Evolutionary conservation across 768 basidiomycete species (phyloP).

Genomic region (Filobasidium wieringae): DNA sequence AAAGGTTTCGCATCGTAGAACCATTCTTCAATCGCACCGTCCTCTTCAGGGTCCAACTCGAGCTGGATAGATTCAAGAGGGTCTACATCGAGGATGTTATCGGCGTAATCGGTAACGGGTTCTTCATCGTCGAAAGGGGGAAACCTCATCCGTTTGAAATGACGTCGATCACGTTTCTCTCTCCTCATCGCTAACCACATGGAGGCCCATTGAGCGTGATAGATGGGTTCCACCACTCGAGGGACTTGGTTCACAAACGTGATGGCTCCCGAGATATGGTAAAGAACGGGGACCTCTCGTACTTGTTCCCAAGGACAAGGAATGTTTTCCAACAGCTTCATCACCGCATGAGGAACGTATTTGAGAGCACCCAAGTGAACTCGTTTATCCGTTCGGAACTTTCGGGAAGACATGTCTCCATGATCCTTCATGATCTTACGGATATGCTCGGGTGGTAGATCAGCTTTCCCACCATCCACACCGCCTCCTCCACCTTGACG

Average conservation of each 20-base stretch:
- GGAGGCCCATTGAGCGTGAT: slow-evolving; percentile 97
- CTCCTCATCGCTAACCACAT: slow-evolving; percentile 99
- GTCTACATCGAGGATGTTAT: slow-evolving; percentile 95
- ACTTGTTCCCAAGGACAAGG: slow-evolving; percentile 98
- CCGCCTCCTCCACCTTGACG: slow-evolving; percentile 37
- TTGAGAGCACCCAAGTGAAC: slow-evolving; percentile 90
- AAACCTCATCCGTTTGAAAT: slow-evolving; percentile 99
- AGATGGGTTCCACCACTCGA: slow-evolving; percentile 89
- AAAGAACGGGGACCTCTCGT: slow-evolving; percentile 93
- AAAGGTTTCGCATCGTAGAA: slow-evolving; percentile 96
- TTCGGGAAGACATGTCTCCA: slow-evolving; percentile 98
- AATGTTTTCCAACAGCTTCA: slow-evolving; percentile 98
- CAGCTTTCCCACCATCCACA: slow-evolving; percentile 45
- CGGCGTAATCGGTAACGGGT: slow-evolving; percentile 95
- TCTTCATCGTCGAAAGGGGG: slow-evolving; percentile 99
- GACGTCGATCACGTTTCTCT: slow-evolving; percentile 94
- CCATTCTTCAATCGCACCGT: slow-evolving; percentile 85
- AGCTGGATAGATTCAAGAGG: slow-evolving; percentile 96
- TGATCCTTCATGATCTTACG: slow-evolving; percentile 99
- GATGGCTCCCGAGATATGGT: slow-evolving; percentile 98
- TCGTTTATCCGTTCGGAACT: slow-evolving; percentile 98
- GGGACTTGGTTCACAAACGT: slow-evolving; percentile 99
- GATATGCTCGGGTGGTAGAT: slow-evolving; percentile 91
- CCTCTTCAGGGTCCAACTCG: slow-evolving; percentile 85
- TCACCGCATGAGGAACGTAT: slow-evolving; percentile 97